Evolutionary conservation across 192 early-diverging fungal species (phyloP), one percentile per base, ranked within the genome.

Genomic region (Mortierella antarctica): DNA sequence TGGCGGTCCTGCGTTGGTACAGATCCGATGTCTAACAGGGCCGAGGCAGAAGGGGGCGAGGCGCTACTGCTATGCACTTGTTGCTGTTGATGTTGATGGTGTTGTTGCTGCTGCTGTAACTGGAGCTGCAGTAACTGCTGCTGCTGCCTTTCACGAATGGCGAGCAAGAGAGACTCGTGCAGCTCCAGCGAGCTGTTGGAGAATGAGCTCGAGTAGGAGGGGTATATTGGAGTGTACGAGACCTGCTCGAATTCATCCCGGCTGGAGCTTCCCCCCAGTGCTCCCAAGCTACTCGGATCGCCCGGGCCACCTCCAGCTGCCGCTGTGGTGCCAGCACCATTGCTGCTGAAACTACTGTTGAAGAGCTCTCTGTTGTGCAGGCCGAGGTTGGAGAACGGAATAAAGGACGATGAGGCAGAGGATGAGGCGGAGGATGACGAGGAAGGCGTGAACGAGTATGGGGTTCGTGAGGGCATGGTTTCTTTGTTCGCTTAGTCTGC

Each of bases 131-230:
- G 70, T 8, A 60, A 57, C 5, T 70, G 69, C 23, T 80, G 77
- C 23, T 64, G 64, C 40, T 71, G 70, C 48, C 64, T 11, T 31
- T 79, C 76, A 0, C 73, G 73, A 17, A 75, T 67, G 31, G 69
- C 69, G 41, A 71, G 44, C 42, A 71, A 31, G 8, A 79, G 69
- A 9, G 69, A 57, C 48, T 71, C 68, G 49, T 79, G 76, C 21
- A 79, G n/a, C 7, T 79, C 76, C 42, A 79, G 20, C 50, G 69
- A 67, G 57, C 69, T 79, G 47, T 67, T 79, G 12, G 76, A 79
- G 58, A 79, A 79, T 12, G 76, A 79, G 40, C 69, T 71, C 17
- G 76, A 79, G 58, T 79, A 71, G n/a, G 74, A 78, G 3, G 74
- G 67, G 56, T 78, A 78, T 21, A 79, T 71, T 12, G 76, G 76